Evolutionary conservation across 345 rosid genomes (phyloP).

Genomic region (Adansonia digitata): DNA sequence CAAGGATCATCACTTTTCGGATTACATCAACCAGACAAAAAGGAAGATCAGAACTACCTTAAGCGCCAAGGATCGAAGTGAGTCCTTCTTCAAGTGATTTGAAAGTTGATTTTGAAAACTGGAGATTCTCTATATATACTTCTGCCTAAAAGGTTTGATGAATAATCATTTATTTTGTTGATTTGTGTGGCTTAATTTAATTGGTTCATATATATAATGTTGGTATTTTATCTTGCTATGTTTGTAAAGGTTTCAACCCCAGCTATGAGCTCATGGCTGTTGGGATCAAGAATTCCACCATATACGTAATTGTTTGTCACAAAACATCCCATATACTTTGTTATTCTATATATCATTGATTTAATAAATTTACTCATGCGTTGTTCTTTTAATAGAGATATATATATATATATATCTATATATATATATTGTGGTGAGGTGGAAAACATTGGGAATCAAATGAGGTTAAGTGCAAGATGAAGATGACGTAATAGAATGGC

Average conservation of each 20-base stretch:
- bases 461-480: not conserved
- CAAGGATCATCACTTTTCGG: constrained; percentile 16
- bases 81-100: not conserved
- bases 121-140: not conserved
- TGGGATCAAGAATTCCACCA: not conserved
- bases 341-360: not conserved
- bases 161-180: not conserved
- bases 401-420: not conserved
- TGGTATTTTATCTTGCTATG: not conserved
- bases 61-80: constrained; percentile 5
- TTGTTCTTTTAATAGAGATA: not conserved
- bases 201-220: not conserved
- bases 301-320: not conserved
- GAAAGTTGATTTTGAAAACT: not conserved
- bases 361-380: not conserved
- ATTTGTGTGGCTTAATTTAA: not conserved
- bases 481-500: not conserved
- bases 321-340: not conserved
- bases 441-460: not conserved
- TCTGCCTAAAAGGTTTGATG: not conserved
- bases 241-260: not conserved
- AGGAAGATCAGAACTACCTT: not conserved
- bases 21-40: constrained; percentile 2
- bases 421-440: not conserved
- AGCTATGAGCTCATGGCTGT: not conserved